Evolutionary conservation across 306 rosid species (phyloP).

Genomic region (Psophocarpus tetragonolobus): DNA sequence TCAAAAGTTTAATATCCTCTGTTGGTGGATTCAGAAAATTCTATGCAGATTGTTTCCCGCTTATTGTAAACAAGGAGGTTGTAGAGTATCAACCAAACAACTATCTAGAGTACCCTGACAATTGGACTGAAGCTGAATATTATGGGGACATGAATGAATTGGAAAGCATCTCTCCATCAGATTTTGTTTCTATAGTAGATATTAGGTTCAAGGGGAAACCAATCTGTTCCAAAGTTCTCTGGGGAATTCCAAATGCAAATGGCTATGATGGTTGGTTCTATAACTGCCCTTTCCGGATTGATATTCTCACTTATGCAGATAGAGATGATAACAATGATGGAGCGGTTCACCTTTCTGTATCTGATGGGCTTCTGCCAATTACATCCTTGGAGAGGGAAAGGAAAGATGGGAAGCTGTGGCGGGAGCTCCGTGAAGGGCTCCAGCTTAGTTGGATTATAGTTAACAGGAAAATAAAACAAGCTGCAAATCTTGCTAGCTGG

Average conservation of each 20-base stretch:
- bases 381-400: conserved; percentile 69
- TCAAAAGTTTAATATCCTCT: conserved; percentile 60
- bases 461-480: conserved; percentile 66
- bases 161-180: conserved; percentile 56
- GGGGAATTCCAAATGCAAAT: conserved; percentile 80
- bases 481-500: conserved; percentile 86
- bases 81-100: conserved; percentile 45
- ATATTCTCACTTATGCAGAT: conserved; percentile 63
- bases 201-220: conserved; percentile 65
- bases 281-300: conserved; percentile 77
- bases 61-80: conserved; percentile 66
- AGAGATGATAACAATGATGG: conserved; percentile 54
- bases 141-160: conserved; percentile 61
- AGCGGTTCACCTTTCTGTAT: conserved; percentile 59
- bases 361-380: conserved; percentile 68
- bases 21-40: conserved; percentile 79
- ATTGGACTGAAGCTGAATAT: conserved; percentile 78
- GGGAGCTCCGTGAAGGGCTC: conserved; percentile 65
- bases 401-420: conserved; percentile 79
- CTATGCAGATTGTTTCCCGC: conserved; percentile 83
- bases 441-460: conserved; percentile 75
- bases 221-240: conserved; percentile 71
- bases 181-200: conserved; percentile 76
- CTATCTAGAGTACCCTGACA: conserved; percentile 61
- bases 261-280: conserved; percentile 69